phyloP scores from a whole-genome alignment of 208 protist species.

The Acanthamoeba culbertsoni region DNA sequence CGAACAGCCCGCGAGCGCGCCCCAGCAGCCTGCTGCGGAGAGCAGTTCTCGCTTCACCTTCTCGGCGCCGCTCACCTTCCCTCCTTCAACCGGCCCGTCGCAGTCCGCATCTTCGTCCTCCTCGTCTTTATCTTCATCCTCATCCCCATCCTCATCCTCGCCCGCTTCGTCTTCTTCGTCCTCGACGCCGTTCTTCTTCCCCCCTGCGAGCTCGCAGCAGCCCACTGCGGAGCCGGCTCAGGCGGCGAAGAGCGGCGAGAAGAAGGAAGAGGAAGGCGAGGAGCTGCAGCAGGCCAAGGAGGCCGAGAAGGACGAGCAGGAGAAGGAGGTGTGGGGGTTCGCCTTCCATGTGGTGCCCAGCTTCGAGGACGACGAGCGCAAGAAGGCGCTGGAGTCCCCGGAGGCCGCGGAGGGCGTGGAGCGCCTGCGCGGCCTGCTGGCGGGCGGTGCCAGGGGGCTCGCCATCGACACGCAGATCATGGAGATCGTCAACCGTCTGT shows the following conservation, averaged over 20 bases:
- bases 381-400: background rate
- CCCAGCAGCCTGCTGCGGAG: too few species aligned
- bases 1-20: too few species aligned
- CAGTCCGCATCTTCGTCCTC: too few species aligned
- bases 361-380: background rate
- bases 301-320: background rate
- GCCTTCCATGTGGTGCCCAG: constrained; percentile 12
- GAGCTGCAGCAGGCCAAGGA: background rate
- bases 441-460: background rate
- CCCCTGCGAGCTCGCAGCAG: background rate
- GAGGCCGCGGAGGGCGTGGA: background rate
- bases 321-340: background rate
- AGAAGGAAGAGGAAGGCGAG: background rate
- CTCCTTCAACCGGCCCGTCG: too few species aligned
- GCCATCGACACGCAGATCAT: background rate
- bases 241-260: background rate
- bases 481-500: background rate
- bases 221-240: background rate
- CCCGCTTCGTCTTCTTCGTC: background rate
- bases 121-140: too few species aligned
- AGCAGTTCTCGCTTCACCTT: too few species aligned
- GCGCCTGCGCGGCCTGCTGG: background rate
- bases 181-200: background rate
- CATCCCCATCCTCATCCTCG: background rate
- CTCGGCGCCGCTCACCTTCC: too few species aligned